phyloP scores from a whole-genome alignment of 441 rosid genomes.

The Oxalis stricta region DNA sequence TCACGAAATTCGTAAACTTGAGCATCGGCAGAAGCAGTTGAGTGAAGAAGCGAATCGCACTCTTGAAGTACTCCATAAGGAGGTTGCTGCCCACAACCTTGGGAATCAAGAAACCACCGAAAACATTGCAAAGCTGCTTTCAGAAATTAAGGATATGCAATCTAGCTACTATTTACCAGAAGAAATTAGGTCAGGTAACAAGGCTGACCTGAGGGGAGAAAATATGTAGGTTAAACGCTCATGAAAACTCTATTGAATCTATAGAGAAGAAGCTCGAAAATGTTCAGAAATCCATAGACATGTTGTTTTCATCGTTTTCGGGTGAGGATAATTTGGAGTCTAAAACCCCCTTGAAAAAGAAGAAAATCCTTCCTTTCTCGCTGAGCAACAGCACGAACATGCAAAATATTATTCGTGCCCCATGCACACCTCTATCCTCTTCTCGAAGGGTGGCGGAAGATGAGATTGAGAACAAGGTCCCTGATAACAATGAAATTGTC shows the following conservation, averaged over 20 bases:
- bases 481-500: constrained; percentile 25
- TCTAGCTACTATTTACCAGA: constrained; percentile 33
- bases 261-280: constrained; percentile 77
- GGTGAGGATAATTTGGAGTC: constrained; percentile 38
- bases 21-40: constrained; percentile 65
- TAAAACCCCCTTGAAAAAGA: constrained; percentile 54
- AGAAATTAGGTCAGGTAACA: constrained; percentile 34
- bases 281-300: constrained; percentile 77
- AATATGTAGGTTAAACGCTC: constrained; percentile 55
- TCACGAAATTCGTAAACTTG: constrained; percentile 73
- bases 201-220: constrained; percentile 64
- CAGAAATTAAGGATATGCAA: constrained; percentile 75
- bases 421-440: constrained; percentile 68
- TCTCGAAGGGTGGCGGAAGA: constrained; percentile 28
- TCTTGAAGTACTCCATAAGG: constrained; percentile 82
- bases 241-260: constrained; percentile 44
- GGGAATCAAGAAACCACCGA: constrained; percentile 77
- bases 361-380: constrained; percentile 57
- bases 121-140: constrained; percentile 63
- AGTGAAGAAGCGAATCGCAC: constrained; percentile 87
- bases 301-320: constrained; percentile 50
- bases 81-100: constrained; percentile 58
- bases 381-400: constrained; percentile 63
- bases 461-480: constrained; percentile 67
- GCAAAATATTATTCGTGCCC: constrained; percentile 63